Evolutionary conservation across 2,329 filamentous ascomycete species (phyloP).

Genomic region (Aspergillus persii): DNA sequence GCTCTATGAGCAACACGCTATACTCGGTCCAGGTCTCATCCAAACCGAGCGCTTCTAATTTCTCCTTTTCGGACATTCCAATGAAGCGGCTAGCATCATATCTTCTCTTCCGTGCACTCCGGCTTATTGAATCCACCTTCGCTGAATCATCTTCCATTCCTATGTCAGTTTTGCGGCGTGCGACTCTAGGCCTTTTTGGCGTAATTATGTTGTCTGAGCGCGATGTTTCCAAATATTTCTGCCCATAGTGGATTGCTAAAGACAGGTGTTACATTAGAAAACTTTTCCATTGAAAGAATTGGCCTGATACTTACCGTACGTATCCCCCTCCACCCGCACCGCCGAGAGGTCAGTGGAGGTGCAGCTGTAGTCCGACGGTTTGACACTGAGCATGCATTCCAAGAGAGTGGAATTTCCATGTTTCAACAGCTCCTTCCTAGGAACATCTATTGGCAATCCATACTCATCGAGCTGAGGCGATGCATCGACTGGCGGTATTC

Average conservation of each 20-base stretch:
- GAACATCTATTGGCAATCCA: conserved; percentile 44
- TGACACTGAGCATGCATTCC: conserved; percentile 36
- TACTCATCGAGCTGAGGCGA: conserved; percentile 44
- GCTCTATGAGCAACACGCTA: conserved; percentile 36
- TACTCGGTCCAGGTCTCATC: conserved; percentile 45
- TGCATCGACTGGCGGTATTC: conserved; percentile 31
- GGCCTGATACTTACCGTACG: conserved; percentile 25
- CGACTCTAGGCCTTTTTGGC: conserved; percentile 13
- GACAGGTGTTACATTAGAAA: not conserved
- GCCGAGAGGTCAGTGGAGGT: conserved; percentile 36
- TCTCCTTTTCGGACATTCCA: conserved; percentile 39
- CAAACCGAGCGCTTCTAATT: conserved; percentile 38
- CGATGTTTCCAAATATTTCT: not conserved
- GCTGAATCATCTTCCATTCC: conserved; percentile 10
- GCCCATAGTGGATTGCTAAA: conserved; percentile 10
- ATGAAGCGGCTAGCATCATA: conserved; percentile 18
- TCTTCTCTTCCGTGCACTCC: conserved; percentile 13
- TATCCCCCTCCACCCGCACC: conserved; percentile 27
- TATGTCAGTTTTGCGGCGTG: conserved; percentile 9
- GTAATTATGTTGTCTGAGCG: conserved; percentile 5
- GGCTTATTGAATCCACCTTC: conserved; percentile 2
- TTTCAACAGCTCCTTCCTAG: conserved; percentile 36
- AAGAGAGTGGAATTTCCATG: conserved; percentile 44
- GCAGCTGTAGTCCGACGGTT: conserved; percentile 33
- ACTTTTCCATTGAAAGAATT: not conserved